Evolutionary conservation across 2,329 filamentous ascomycete species (phyloP).

Genomic region (Cordyceps tenuipes): DNA sequence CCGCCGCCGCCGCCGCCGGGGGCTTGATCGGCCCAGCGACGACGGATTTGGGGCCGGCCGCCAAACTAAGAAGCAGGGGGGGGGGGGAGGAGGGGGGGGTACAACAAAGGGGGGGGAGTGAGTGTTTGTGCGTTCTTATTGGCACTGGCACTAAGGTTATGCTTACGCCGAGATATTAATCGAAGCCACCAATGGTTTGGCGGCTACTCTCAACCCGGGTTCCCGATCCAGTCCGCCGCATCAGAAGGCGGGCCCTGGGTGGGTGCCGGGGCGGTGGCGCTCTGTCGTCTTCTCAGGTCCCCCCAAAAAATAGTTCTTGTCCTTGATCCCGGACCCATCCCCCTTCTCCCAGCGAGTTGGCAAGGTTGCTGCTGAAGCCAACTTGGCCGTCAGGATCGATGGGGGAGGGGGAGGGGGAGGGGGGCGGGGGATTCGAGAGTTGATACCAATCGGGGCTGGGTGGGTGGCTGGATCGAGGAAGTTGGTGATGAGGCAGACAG

Average conservation of each 20-base stretch:
- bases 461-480: too few relatives aligned
- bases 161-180: constrained; percentile 5
- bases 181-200: constrained; percentile 10
- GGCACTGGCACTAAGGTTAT: constrained; percentile 6
- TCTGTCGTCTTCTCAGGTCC: too few relatives aligned
- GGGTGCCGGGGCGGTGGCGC: too few relatives aligned
- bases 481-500: not conserved
- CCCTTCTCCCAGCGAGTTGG: too few relatives aligned
- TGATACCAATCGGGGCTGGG: too few relatives aligned
- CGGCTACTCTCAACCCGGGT: not conserved
- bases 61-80: not conserved
- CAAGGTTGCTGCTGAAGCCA: not conserved
- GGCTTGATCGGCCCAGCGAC: constrained; percentile 8
- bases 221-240: constrained; percentile 2
- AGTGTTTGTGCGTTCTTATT: not conserved
- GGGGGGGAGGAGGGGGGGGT: not conserved
- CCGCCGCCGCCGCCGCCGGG: too few relatives aligned
- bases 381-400: not conserved
- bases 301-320: too few relatives aligned
- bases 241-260: not conserved
- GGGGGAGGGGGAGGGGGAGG: too few relatives aligned
- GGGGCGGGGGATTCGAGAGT: too few relatives aligned
- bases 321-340: too few relatives aligned
- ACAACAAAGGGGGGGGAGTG: too few relatives aligned
- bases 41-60: not conserved